Evolutionary conservation across 2,329 filamentous ascomycete species (phyloP).

Genomic region (Colletotrichum agaves): DNA sequence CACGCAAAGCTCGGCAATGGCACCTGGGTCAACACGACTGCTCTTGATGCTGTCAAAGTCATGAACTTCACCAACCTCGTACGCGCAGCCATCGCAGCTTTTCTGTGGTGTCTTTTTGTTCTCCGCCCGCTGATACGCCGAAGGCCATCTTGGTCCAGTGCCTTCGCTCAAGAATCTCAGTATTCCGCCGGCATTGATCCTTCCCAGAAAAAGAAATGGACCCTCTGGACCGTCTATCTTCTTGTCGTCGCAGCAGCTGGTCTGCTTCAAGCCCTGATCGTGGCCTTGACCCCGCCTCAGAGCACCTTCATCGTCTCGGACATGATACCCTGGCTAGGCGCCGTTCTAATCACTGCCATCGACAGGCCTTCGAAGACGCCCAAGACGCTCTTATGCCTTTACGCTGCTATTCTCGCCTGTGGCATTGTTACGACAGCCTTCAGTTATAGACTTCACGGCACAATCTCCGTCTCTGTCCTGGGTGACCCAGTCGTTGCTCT

Average conservation of each 20-base stretch:
- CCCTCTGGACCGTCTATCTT: conserved; percentile 52
- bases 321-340: conserved; percentile 52
- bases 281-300: conserved; percentile 44
- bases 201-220: conserved; percentile 47
- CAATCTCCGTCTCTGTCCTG: conserved; percentile 41
- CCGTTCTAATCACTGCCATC: conserved; percentile 49
- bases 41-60: conserved; percentile 1
- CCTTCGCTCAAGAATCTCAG: conserved; percentile 54
- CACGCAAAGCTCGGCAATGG: neutral
- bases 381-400: conserved; percentile 52
- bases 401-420: conserved; percentile 48
- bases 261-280: conserved; percentile 46
- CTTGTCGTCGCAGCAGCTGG: conserved; percentile 48
- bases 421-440: conserved; percentile 45
- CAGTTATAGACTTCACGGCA: conserved; percentile 36
- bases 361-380: conserved; percentile 56
- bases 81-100: conserved; percentile 45
- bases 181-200: conserved; percentile 37
- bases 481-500: conserved; percentile 40
- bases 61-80: conserved; percentile 38
- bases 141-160: conserved; percentile 53
- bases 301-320: conserved; percentile 46
- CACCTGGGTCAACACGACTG: neutral
- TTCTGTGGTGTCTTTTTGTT: conserved; percentile 46
- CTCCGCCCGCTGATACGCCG: conserved; percentile 41